Percentiles rank a stretch among this genome's conserved stretches.
These are phyloP conservation scores for Mitragyna speciosa DNA, from an alignment of 257 asterid genomes.

Conservation along the genomic window DNA sequence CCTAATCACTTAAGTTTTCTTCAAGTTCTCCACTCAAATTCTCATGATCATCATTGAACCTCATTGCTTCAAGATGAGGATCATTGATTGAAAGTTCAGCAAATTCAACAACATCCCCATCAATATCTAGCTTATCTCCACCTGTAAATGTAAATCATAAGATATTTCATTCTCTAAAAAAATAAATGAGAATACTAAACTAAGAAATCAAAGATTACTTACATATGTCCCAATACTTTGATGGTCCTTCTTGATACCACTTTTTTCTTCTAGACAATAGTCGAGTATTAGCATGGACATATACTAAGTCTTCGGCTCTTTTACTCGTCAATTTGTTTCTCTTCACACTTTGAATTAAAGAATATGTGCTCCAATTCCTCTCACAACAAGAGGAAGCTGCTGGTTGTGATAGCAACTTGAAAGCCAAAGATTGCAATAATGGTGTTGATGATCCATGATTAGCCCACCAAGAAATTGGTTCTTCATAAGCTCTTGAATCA, in stretches of 20 bases:
- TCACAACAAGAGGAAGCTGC: slow-evolving; percentile 12
- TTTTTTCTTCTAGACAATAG: not conserved
- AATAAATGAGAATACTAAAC: not conserved
- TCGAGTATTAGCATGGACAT: not conserved
- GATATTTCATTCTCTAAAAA: not conserved
- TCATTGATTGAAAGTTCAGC: no score
- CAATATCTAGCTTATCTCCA: not conserved
- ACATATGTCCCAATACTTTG: slow-evolving; percentile 1
- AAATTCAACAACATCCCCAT: not conserved
- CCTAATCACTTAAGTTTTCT: no score
- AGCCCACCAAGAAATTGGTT: slow-evolving; percentile 9
- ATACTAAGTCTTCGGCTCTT: not conserved
- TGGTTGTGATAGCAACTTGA: slow-evolving; percentile 1
- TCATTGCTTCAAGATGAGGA: not conserved
- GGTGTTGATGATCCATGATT: not conserved
- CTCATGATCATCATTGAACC: not conserved
- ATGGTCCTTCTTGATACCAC: not conserved
- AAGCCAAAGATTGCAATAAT: not conserved
- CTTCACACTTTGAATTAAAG: not conserved
- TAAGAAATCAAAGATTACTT: not conserved
- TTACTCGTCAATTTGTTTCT: not conserved
- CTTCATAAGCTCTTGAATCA: not conserved
- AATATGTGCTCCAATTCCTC: slow-evolving; percentile 11
- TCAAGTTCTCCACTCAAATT: not conserved
- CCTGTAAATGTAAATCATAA: not conserved